Conservation (phyloP, 768 basidiomycete genomes). For the Leccinum sublutescens region DNA sequence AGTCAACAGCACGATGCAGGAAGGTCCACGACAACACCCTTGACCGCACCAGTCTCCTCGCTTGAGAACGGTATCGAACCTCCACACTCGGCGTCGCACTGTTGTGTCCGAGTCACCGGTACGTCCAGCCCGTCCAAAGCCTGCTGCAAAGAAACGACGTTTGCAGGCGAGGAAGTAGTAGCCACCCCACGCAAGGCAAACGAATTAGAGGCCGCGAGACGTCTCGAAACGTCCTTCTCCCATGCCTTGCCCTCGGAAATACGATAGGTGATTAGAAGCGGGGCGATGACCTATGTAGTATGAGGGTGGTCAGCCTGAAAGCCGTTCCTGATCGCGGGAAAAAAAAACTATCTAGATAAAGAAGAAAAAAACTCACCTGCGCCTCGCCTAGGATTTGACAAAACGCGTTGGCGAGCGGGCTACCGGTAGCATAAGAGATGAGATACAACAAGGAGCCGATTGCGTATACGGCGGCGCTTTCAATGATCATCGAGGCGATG, state of each 20-base stretch:
- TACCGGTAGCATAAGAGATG: slow-evolving; percentile 23
- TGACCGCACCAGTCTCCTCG: too few species aligned
- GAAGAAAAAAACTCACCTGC: slow-evolving; percentile 18
- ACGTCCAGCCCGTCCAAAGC: slow-evolving; percentile 5
- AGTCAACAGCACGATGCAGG: too few species aligned
- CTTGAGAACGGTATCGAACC: not conserved
- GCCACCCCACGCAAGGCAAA: slow-evolving; percentile 12
- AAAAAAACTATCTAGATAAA: too few species aligned
- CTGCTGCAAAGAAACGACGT: not conserved
- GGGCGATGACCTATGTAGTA: slow-evolving; percentile 37
- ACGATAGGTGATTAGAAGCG: slow-evolving; percentile 47
- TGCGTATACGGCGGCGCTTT: slow-evolving; percentile 35
- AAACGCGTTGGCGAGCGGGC: slow-evolving; percentile 27
- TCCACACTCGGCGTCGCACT: not conserved
- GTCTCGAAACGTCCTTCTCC: slow-evolving; percentile 25
- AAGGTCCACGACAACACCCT: too few species aligned
- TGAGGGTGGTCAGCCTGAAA: not conserved
- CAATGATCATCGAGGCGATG: slow-evolving; percentile 34
- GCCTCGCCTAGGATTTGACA: slow-evolving; percentile 31
- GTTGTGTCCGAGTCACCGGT: slow-evolving; percentile 11
- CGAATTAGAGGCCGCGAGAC: slow-evolving; percentile 1
- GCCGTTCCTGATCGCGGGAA: not conserved
- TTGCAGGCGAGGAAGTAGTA: not conserved
- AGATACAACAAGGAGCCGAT: slow-evolving; percentile 33
- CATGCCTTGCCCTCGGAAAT: slow-evolving; percentile 46